These are phyloP conservation scores for Lathyrus oleraceus DNA, from an alignment of 306 rosid species.

Conservation along the genomic window DNA sequence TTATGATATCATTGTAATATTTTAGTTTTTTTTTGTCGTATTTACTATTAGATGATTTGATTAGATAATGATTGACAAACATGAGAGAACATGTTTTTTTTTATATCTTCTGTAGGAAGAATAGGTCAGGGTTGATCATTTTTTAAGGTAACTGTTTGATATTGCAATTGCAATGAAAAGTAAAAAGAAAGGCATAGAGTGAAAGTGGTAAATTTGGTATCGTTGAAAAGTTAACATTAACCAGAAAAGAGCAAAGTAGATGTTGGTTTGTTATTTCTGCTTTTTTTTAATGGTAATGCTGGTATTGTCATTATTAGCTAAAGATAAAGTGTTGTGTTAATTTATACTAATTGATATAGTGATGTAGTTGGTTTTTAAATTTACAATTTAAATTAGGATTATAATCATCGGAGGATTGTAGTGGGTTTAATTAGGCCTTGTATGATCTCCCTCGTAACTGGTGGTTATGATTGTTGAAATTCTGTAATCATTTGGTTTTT, in stretches of 20 bases:
- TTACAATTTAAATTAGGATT: constrained; percentile 5
- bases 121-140: too few relatives aligned
- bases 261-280: not conserved
- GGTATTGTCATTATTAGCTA: constrained; percentile 12
- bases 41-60: not conserved
- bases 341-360: not conserved
- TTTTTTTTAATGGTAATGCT: not conserved
- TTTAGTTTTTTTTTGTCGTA: not conserved
- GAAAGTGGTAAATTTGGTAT: too few relatives aligned
- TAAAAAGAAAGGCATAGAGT: too few relatives aligned
- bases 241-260: not conserved
- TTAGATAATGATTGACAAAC: not conserved
- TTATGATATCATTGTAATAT: not conserved
- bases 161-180: too few relatives aligned
- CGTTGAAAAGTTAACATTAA: constrained; percentile 1
- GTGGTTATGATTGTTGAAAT: constrained; percentile 37
- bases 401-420: constrained; percentile 11
- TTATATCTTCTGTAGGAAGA: not conserved
- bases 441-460: constrained; percentile 17
- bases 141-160: too few relatives aligned
- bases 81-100: not conserved
- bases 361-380: constrained; percentile 1
- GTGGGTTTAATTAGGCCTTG: constrained; percentile 24
- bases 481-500: constrained; percentile 27
- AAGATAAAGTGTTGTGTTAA: not conserved